These are phyloP conservation scores for Aschersonia sp. DNA, from an alignment of 2,329 filamentous ascomycete genomes.

Conservation along the genomic window DNA sequence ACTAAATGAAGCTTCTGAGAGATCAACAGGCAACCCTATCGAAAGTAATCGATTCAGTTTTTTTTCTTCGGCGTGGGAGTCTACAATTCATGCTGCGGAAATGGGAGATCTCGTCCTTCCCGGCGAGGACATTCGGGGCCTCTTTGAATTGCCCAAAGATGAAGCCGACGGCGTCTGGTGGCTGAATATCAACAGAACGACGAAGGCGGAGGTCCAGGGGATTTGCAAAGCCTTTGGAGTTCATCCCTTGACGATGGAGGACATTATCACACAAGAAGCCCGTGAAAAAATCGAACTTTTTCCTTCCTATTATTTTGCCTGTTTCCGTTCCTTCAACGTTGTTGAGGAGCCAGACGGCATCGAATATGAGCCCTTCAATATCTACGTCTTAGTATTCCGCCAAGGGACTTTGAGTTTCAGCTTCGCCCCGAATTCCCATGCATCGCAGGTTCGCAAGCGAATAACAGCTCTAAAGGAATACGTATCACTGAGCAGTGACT, in stretches of 20 bases:
- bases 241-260: constrained; percentile 89
- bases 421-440: constrained; percentile 76
- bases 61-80: constrained; percentile 90
- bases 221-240: constrained; percentile 93
- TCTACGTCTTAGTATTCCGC: constrained; percentile 93
- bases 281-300: constrained; percentile 98
- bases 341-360: constrained; percentile 66
- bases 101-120: constrained; percentile 80
- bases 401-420: constrained; percentile 93
- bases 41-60: constrained; percentile 83
- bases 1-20: constrained; percentile 20
- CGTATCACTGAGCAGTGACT: constrained; percentile 86
- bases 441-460: constrained; percentile 75
- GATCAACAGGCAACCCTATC: constrained; percentile 21
- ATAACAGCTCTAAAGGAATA: constrained; percentile 92
- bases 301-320: constrained; percentile 94
- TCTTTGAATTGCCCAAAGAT: constrained; percentile 57
- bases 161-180: constrained; percentile 84
- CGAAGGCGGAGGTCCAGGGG: constrained; percentile 72
- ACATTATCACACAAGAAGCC: constrained; percentile 88
- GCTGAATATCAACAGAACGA: constrained; percentile 86
- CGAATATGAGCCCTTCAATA: constrained; percentile 88
- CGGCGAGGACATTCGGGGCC: constrained; percentile 75
- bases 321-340: constrained; percentile 80
- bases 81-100: constrained; percentile 81